Evolutionary conservation across 1,284 basidiomycete species (phyloP).

Genomic region (Thelephora terrestris): DNA sequence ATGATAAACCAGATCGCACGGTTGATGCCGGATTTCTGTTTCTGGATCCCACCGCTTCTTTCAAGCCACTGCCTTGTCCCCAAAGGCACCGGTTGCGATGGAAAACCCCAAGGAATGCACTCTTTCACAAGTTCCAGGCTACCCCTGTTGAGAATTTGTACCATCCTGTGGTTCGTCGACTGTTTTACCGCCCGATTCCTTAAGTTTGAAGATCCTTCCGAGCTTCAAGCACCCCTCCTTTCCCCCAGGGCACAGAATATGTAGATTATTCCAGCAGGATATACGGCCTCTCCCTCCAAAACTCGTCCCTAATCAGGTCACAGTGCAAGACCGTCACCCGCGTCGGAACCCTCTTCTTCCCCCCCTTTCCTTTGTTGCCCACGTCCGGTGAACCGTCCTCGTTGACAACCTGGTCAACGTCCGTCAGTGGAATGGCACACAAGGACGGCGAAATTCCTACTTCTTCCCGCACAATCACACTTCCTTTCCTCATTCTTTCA

Average conservation of each 20-base stretch:
- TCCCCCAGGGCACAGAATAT: neutral
- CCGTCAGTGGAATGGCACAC: neutral
- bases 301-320: conserved; percentile 75
- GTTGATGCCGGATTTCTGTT: too few relatives aligned
- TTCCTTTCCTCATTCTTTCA: conserved; percentile 78
- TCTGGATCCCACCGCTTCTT: too few relatives aligned
- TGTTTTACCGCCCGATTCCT: too few relatives aligned
- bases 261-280: conserved; percentile 27
- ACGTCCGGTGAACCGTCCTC: neutral
- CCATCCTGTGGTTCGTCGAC: too few relatives aligned
- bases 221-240: neutral
- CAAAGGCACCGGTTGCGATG: too few relatives aligned
- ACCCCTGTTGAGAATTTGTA: too few relatives aligned
- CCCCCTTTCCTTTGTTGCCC: neutral
- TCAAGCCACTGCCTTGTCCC: too few relatives aligned
- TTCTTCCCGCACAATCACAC: conserved; percentile 65
- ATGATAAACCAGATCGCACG: too few relatives aligned
- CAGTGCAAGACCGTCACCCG: conserved; percentile 58
- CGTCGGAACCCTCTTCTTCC: conserved; percentile 20
- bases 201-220: neutral
- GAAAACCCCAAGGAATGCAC: too few relatives aligned
- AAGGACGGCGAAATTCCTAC: conserved; percentile 10
- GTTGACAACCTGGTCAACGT: too few relatives aligned
- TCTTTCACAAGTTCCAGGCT: too few relatives aligned
- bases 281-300: conserved; percentile 55